These are phyloP conservation scores for Darksidea phi DNA, from an alignment of 495 filamentous ascomycete genomes.

Conservation along the genomic window DNA sequence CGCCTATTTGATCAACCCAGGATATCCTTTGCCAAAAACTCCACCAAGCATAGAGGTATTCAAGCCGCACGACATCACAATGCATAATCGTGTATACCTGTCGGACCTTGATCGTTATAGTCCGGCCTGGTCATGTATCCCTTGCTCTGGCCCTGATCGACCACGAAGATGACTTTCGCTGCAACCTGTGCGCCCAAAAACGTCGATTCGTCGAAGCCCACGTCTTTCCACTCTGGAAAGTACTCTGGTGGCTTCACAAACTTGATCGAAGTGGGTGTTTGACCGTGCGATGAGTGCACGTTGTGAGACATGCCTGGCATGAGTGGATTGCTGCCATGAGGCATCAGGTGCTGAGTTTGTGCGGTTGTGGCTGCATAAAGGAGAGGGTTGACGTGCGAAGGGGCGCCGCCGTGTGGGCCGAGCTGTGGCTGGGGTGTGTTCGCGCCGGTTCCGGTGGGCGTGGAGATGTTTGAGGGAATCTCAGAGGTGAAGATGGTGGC, in stretches of 20 bases:
- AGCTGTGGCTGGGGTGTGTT: constrained; percentile 77
- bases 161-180: constrained; percentile 69
- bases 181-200: constrained; percentile 81
- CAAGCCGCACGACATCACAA: constrained; percentile 22
- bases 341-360: constrained; percentile 50
- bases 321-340: constrained; percentile 38
- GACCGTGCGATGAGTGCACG: constrained; percentile 74
- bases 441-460: constrained; percentile 83
- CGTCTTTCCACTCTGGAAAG: constrained; percentile 90
- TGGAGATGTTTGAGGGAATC: constrained; percentile 85
- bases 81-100: constrained; percentile 59
- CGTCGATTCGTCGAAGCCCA: constrained; percentile 54
- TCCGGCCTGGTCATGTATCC: constrained; percentile 71
- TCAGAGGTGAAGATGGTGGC: constrained; percentile 97
- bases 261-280: constrained; percentile 87
- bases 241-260: constrained; percentile 76
- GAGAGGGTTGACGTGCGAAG: constrained; percentile 77
- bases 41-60: constrained; percentile 2
- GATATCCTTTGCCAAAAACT: constrained; percentile 2
- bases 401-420: constrained; percentile 43
- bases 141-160: constrained; percentile 68
- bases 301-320: constrained; percentile 45
- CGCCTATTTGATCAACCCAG: not conserved
- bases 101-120: constrained; percentile 76
- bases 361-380: constrained; percentile 85